These are phyloP conservation scores for Fraxinus nigra DNA, from an alignment of 305 asterid species.

Conservation along the genomic window DNA sequence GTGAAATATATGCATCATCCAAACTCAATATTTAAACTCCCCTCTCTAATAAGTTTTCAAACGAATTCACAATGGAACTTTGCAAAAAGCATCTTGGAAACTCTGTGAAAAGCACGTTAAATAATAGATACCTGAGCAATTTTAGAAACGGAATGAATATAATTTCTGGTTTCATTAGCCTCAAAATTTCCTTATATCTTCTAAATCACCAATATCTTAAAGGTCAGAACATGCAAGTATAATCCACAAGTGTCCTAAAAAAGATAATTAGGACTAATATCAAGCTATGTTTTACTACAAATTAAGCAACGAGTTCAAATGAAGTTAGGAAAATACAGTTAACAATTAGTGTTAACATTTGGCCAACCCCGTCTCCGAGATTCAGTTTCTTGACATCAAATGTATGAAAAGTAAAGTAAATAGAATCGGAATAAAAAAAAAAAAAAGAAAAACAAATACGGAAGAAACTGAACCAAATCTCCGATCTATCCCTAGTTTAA, in stretches of 20 bases:
- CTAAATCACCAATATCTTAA: neutral
- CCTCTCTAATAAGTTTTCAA: neutral
- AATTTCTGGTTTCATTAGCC: conserved; percentile 8
- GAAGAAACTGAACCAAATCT: neutral
- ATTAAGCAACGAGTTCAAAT: neutral
- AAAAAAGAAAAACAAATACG: neutral
- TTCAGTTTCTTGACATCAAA: conserved; percentile 1
- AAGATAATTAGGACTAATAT: conserved; percentile 1
- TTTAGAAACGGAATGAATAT: conserved; percentile 2
- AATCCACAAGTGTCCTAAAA: neutral
- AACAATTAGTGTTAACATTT: neutral
- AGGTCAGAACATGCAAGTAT: neutral
- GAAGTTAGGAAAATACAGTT: conserved; percentile 7
- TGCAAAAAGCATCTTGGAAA: neutral
- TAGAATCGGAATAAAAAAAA: neutral
- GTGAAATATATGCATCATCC: neutral
- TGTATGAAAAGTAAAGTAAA: neutral
- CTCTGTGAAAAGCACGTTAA: neutral
- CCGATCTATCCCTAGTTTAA: conserved; percentile 5
- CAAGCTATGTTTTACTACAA: conserved; percentile 3
- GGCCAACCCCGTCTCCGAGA: conserved; percentile 1
- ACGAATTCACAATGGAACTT: neutral
- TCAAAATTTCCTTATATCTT: conserved; percentile 3
- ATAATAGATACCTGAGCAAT: neutral
- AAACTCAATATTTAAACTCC: neutral